Percentiles rank a stretch among this genome's conserved stretches.
Conservation (phyloP, 768 basidiomycete genomes). For the Holtermanniella nyarrowii region DNA sequence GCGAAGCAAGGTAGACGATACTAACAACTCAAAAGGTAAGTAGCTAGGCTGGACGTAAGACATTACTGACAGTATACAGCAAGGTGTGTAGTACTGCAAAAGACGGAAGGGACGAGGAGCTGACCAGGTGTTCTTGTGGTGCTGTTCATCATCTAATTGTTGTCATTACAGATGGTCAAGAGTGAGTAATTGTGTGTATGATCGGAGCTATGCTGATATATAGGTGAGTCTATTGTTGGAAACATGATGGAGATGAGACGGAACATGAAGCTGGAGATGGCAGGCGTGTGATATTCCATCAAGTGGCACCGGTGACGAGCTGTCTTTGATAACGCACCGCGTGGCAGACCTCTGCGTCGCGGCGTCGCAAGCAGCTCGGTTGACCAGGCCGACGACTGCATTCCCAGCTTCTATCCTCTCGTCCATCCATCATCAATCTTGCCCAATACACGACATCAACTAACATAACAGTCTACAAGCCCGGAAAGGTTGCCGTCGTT, state of each 20-base stretch:
- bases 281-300: background rate
- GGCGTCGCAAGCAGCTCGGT: too few species aligned
- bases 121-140: background rate
- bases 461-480: constrained; percentile 46
- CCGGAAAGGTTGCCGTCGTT: constrained; percentile 57
- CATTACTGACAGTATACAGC: too few species aligned
- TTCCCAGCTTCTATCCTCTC: too few species aligned
- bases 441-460: too few species aligned
- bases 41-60: too few species aligned
- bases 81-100: background rate
- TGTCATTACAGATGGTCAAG: constrained; percentile 27
- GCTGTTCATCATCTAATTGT: too few species aligned
- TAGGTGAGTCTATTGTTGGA: constrained; percentile 11
- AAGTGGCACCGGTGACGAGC: background rate
- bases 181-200: constrained; percentile 19
- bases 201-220: constrained; percentile 6
- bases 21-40: too few species aligned
- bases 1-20: too few species aligned
- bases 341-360: too few species aligned
- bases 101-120: background rate
- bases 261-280: background rate
- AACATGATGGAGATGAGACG: background rate
- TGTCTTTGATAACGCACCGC: background rate
- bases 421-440: too few species aligned
- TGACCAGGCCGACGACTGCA: too few species aligned